Base-by-base conservation (phyloP, 306 rosid genomes). In the Trifolium fragiferum region DNA sequence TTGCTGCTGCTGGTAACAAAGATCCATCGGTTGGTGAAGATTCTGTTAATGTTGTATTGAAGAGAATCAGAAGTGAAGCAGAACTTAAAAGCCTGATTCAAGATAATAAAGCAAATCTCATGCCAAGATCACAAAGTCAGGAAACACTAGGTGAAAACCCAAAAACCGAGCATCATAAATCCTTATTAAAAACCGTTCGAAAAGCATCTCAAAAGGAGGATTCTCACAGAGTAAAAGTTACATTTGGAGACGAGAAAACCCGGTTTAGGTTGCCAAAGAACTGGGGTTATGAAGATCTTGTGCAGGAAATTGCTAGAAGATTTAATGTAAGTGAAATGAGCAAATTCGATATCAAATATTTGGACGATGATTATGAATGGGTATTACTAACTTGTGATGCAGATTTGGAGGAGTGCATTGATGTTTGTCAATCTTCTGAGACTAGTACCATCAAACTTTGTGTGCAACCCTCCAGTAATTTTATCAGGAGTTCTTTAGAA, bases 301-400 rank as follows among this genome's bases (percentile, higher is more conserved):
- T 84, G 89, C 76, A 75, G 61, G 97, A 92, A 87, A 76, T 92
- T 27, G 85, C 75, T 40, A 82, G 70, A 70, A 80, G 98, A 74
- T 95, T 90, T 72, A 75, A 78, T 57, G 79, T 92, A 25, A 75
- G 72, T 55, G 96, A 92, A 77, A 82, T 87, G 88, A 84, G 78
- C 73, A 82, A 64, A 65, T 92, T 70, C 5, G 87, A 88, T 81
- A 40, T 95, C 54, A 95, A 89, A 78, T 95, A 95, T 75, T 88
- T 95, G 86, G 99, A 95, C 32, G 99, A 95, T 76, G 99, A 95
- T 46, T 78, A 79, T 6, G 99, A 95, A 54, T 90, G 99, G 99
- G 92, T 95, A 15, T 81, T 95, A 47, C 83, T 92, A 58, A 92
- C 98, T 33, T 89, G 98, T 83, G 98, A 92, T 83, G 89, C 86